Conservation (phyloP, 768 basidiomycete genomes). For the Dentipellis sp. region DNA sequence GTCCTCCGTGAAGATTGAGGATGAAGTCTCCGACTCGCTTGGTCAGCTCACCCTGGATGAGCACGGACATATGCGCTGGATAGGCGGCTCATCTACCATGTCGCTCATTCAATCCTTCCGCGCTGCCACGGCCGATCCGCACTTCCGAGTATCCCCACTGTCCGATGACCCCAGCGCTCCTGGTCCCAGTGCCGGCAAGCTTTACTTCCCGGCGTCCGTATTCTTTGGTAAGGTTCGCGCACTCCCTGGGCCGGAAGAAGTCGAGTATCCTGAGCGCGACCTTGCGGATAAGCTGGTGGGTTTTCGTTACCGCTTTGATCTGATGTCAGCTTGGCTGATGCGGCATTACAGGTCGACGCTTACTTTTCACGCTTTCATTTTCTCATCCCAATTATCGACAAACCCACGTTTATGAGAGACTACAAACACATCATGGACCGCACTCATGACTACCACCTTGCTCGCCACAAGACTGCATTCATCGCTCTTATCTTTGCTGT, state of each 20-base stretch:
- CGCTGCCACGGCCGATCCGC: constrained; percentile 61
- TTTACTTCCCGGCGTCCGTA: constrained; percentile 82
- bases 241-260: constrained; percentile 75
- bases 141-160: constrained; percentile 74
- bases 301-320: constrained; percentile 6
- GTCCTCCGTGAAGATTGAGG: constrained; percentile 47
- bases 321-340: constrained; percentile 16
- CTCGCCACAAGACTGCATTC: constrained; percentile 63
- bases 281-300: constrained; percentile 79
- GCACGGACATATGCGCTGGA: constrained; percentile 87
- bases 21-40: constrained; percentile 78
- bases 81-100: constrained; percentile 88
- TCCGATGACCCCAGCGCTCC: constrained; percentile 76
- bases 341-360: constrained; percentile 55
- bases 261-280: constrained; percentile 79
- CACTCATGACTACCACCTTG: constrained; percentile 39
- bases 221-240: constrained; percentile 83
- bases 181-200: constrained; percentile 38
- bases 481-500: constrained; percentile 78
- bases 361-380: constrained; percentile 87
- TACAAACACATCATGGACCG: constrained; percentile 73
- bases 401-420: constrained; percentile 67
- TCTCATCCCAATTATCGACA: constrained; percentile 80
- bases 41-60: constrained; percentile 85
- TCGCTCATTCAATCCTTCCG: constrained; percentile 85